Evolutionary conservation across 768 basidiomycete genomes (phyloP).

Genomic region (Polyporus arcularius): DNA sequence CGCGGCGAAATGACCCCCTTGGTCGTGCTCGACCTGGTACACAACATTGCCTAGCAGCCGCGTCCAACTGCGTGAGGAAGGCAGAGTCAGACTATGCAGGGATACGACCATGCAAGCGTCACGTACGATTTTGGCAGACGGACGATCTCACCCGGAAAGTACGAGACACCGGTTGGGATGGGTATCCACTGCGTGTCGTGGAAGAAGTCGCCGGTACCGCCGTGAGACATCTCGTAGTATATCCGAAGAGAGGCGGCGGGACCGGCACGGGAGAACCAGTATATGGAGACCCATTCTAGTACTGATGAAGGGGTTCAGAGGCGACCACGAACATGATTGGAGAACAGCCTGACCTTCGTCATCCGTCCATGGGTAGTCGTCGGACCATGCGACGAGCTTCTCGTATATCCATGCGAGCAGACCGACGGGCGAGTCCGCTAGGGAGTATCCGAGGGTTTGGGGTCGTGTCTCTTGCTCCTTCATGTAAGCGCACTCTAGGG

Average conservation of each 20-base stretch:
- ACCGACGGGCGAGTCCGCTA: conserved; percentile 60
- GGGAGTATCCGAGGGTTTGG: conserved; percentile 46
- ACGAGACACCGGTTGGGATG: conserved; percentile 32
- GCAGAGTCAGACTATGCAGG: not conserved
- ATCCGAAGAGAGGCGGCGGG: conserved; percentile 33
- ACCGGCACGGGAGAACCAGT: conserved; percentile 37
- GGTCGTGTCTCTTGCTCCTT: conserved; percentile 33
- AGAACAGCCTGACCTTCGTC: conserved; percentile 46
- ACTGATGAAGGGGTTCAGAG: conserved; percentile 20
- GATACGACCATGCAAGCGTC: not conserved
- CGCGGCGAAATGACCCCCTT: conserved; percentile 32
- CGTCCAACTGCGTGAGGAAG: conserved; percentile 20
- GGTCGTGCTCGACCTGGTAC: conserved; percentile 24
- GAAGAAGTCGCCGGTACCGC: not conserved
- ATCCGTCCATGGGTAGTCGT: conserved; percentile 56
- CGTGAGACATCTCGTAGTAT: conserved; percentile 31
- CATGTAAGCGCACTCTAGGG: conserved; percentile 34
- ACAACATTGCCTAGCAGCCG: conserved; percentile 25
- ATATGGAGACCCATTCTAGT: conserved; percentile 38
- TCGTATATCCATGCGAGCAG: conserved; percentile 42
- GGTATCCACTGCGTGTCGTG: conserved; percentile 1
- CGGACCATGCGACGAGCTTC: conserved; percentile 36
- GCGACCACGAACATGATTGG: not conserved
- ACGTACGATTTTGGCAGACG: conserved; percentile 24
- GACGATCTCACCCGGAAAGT: conserved; percentile 31